Base-by-base conservation (phyloP, 306 rosid genomes). In the Malus asiatica region DNA sequence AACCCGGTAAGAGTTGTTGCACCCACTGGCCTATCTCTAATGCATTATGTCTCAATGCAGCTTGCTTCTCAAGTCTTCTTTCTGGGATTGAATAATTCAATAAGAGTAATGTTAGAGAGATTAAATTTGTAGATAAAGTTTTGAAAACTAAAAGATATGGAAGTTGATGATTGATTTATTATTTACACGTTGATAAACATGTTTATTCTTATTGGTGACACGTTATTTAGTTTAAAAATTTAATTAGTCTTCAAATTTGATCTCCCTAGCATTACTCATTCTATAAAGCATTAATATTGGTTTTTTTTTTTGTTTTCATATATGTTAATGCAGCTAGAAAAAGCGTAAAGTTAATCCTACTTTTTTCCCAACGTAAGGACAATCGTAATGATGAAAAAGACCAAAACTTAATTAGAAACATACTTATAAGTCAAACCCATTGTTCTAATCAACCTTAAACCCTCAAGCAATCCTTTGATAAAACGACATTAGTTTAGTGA, bases 1-100 rank as follows among this genome's bases (percentile, higher is more conserved):
- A 89, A 84, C 87, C 74, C 82, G 51, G 57, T 62, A 65, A 58
- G 46, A 89, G 98, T 92, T 86, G 99, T 92, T 96, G 84, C 93
- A 92, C 96, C 99, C 86, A 91, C 97, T 90, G 77, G 81, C 70
- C 87, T 78, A 80, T 80, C 10, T 11, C 80, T 53, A 65, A 78
- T 62, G 51, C 61, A 83, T 83, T 38, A 64, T 72, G 72, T 84
- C 80, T 59, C 8, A 77, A 69, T 81, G 42, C 42, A 38, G 85
- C 95, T 90, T 94, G 78, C 72, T 84, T 81, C 71, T 12, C 45
- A 89, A 86, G 96, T 77, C 86, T 82, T 68, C 85, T 30, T 20
- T 77, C 71, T 22, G 14, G 65, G 35, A 57, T 86, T 81, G 72
- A 76, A 77, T 71, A 1, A 19, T 85, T 48, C 53, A 48, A 15